Evolutionary conservation across 352 stramenopile genomes (phyloP).

Genomic region (Phytophthora rubi): DNA sequence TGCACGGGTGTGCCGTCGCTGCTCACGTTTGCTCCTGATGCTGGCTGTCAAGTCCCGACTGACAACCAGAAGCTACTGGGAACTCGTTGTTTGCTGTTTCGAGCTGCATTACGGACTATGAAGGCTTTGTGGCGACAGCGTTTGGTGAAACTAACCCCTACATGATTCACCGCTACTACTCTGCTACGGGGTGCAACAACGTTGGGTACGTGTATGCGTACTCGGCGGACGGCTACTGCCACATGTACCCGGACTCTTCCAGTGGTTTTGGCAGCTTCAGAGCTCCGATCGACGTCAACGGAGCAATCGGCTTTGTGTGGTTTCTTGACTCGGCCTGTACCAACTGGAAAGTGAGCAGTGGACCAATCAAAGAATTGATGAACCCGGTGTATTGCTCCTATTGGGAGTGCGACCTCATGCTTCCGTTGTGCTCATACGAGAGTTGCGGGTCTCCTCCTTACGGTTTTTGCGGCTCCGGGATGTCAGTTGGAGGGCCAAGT

Average conservation of each 20-base stretch:
- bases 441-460: neutral
- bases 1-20: conserved; percentile 1
- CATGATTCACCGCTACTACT: neutral
- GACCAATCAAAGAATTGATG: neutral
- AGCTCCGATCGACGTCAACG: neutral
- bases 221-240: neutral
- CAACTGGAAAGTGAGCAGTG: neutral
- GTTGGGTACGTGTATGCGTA: conserved; percentile 5
- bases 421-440: neutral
- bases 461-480: neutral
- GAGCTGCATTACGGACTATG: conserved; percentile 5
- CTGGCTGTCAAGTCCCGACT: neutral
- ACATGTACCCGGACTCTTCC: neutral
- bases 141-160: conserved; percentile 6
- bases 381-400: neutral
- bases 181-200: neutral
- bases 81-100: neutral
- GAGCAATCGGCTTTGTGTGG: neutral
- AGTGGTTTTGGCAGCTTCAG: neutral
- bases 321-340: neutral
- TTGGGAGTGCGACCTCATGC: neutral
- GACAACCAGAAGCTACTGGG: neutral
- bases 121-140: neutral
- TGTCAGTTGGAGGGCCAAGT: neutral
- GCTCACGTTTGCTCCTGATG: neutral